A percentile compares a stretch with the other conserved stretches of the same genome.
Conservation (phyloP, 352 stramenopile species). For the Phytophthora hibernalis region DNA sequence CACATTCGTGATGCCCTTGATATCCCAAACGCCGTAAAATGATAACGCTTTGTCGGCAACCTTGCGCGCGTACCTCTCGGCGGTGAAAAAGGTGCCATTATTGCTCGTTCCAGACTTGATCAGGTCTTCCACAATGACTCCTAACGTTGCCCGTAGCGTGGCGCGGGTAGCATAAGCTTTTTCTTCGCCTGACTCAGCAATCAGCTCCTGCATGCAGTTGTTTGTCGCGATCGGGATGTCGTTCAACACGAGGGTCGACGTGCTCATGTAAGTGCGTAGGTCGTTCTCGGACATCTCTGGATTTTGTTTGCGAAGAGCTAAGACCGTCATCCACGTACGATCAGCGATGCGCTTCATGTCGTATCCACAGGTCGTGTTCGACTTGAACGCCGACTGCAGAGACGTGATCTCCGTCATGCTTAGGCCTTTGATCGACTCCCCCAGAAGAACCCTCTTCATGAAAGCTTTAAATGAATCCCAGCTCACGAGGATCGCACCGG, state of each 20-base stretch:
- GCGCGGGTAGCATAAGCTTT: constrained; percentile 35
- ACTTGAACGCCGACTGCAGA: constrained; percentile 18
- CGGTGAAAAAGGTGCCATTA: constrained; percentile 28
- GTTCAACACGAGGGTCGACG: constrained; percentile 46
- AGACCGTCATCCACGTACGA: constrained; percentile 24
- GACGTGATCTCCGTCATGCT: constrained; percentile 20
- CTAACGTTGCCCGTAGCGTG: constrained; percentile 47
- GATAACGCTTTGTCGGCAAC: constrained; percentile 45
- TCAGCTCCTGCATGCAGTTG: constrained; percentile 42
- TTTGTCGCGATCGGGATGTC: constrained; percentile 49
- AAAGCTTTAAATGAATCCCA: constrained; percentile 23
- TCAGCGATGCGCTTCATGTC: constrained; percentile 30
- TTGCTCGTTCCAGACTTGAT: constrained; percentile 37
- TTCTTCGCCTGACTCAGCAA: constrained; percentile 11
- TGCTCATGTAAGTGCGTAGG: constrained; percentile 22
- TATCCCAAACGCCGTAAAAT: constrained; percentile 41
- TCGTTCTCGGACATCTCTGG: constrained; percentile 25
- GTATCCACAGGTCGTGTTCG: constrained; percentile 28
- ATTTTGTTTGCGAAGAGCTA: constrained; percentile 14
- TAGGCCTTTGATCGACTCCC: constrained; percentile 18
- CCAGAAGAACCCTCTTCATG: constrained; percentile 20
- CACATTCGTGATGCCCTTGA: constrained; percentile 40
- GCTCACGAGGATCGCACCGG: constrained; percentile 30
- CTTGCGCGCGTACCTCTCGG: constrained; percentile 37
- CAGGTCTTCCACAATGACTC: constrained; percentile 50